Conservation (phyloP, 2,329 filamentous ascomycete species). For the Paracamarosporium sp. region DNA sequence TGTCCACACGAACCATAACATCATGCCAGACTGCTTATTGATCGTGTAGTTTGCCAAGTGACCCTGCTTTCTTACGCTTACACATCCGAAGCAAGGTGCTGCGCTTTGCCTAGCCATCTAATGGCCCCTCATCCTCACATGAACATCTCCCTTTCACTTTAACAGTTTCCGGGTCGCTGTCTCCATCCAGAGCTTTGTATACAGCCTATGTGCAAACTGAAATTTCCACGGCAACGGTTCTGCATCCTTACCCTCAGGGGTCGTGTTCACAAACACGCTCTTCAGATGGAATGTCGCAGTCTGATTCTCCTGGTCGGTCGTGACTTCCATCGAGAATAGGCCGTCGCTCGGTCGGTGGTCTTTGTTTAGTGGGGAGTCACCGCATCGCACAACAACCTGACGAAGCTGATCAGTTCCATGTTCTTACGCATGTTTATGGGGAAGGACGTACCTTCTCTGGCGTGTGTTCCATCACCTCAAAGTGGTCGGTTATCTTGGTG, state of each 20-base stretch:
- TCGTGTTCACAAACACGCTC: slow-evolving; percentile 48
- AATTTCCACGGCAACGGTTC: slow-evolving; percentile 38
- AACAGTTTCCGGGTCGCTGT: slow-evolving; percentile 47
- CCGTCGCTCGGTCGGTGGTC: slow-evolving; percentile 42
- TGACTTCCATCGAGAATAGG: slow-evolving; percentile 49
- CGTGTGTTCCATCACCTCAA: slow-evolving; percentile 48
- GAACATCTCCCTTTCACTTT: slow-evolving; percentile 23
- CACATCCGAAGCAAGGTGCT: too few species aligned
- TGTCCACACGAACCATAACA: too few species aligned
- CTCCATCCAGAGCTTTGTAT: slow-evolving; percentile 52
- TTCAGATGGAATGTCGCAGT: slow-evolving; percentile 49
- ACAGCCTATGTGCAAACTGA: slow-evolving; percentile 42
- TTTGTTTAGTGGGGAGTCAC: slow-evolving; percentile 42
- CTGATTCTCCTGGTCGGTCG: slow-evolving; percentile 42
- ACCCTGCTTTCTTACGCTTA: too few species aligned
- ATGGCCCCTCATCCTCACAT: too few species aligned
- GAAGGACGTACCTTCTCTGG: slow-evolving; percentile 39
- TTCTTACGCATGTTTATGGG: neutral
- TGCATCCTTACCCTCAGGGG: slow-evolving; percentile 38
- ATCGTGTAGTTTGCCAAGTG: too few species aligned
- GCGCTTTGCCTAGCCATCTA: too few species aligned
- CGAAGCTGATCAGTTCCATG: slow-evolving; percentile 11
- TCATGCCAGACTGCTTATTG: too few species aligned
- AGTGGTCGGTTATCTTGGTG: slow-evolving; percentile 48
- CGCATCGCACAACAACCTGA: slow-evolving; percentile 47